Evolutionary conservation across 176 grass and related monocot genomes (phyloP), one percentile per base, ranked within the genome.

Genomic region (Oryza rufipogon): DNA sequence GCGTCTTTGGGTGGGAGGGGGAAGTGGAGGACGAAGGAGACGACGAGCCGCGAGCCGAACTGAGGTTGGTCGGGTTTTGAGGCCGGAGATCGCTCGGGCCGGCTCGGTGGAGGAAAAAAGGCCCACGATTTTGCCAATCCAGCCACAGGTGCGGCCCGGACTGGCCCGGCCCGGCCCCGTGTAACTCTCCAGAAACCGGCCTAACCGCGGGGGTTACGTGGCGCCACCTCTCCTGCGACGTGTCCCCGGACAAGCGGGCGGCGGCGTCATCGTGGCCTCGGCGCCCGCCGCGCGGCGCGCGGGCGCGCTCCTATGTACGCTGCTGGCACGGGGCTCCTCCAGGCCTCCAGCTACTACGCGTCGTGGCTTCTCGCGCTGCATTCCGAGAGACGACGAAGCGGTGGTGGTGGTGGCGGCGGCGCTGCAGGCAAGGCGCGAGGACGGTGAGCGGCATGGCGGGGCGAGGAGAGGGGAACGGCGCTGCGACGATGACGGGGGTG

Each of bases 381-480:
- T 84, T 68, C 11, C 7, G 52, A 76, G 71, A 42, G 42, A 39
- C 61, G 52, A 0, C 56, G 17, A 44, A 25, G 23, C 76, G 48
- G 60, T 16, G 68, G 30, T 20, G 30, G 30, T 32, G 30, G 30
- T 32, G 30, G 30, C 2, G 30, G 30, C 2, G 67, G 7, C 11
- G 5, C 32, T 10, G 45, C 60, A 77, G 79, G 68, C 25, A 19
- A 38, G 67, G 46, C 20, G 45, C 38, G 58, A 82, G 88, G 76
- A 58, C 25, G 66, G 78, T 38, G 88, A 73, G 65, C 88, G 23
- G 72, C 4, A 85, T 94, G 89, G 68, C 80, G 45, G 87, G 60
- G 45, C 80, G 80, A 79, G 82, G 68, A 15, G 73, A 69, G 66
- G 19, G 33, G 78, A 30, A 84, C 75, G 28, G 74, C 45, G 44